These are phyloP conservation scores for Xylaria hypoxylon DNA, from an alignment of 2,329 filamentous ascomycete species.

Conservation along the genomic window DNA sequence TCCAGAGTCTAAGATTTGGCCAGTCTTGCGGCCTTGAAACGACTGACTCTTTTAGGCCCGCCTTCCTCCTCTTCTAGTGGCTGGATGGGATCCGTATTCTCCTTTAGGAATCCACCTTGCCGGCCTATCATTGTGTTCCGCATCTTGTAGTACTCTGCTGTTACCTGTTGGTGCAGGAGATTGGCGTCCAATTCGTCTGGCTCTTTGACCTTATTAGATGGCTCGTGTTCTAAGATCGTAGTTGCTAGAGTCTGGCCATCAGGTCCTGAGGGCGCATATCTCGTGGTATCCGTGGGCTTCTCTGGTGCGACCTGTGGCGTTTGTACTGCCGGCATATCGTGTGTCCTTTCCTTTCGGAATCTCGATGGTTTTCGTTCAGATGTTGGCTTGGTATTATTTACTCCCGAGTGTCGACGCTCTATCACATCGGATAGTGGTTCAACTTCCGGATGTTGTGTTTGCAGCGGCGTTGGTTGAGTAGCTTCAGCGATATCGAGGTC, in stretches of 20 bases:
- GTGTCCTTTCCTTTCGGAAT: constrained; percentile 60
- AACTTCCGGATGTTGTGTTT: constrained; percentile 46
- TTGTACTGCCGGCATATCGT: constrained; percentile 29
- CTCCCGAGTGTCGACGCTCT: constrained; percentile 54
- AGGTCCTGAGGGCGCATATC: constrained; percentile 60
- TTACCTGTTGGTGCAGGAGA: constrained; percentile 80
- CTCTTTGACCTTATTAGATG: constrained; percentile 50
- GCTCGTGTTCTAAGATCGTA: constrained; percentile 67
- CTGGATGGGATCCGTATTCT: constrained; percentile 75
- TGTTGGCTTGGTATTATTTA: constrained; percentile 29
- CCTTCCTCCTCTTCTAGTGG: constrained; percentile 76
- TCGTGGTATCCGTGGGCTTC: constrained; percentile 58
- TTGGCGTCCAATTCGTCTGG: constrained; percentile 78
- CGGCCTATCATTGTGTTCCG: constrained; percentile 86
- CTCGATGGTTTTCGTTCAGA: constrained; percentile 61
- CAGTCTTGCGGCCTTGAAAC: constrained; percentile 78
- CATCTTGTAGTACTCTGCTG: constrained; percentile 83
- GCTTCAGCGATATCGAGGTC: constrained; percentile 48
- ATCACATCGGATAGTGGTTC: constrained; percentile 66
- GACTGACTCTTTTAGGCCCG: constrained; percentile 72
- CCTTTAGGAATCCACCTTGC: constrained; percentile 82
- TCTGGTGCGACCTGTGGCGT: constrained; percentile 50
- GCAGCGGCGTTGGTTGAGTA: constrained; percentile 37
- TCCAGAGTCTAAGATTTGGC: constrained; percentile 59
- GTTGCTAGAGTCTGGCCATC: constrained; percentile 69